These are phyloP conservation scores for Spiromastix sp. DNA, from an alignment of 2,329 filamentous ascomycete genomes.

Conservation along the genomic window DNA sequence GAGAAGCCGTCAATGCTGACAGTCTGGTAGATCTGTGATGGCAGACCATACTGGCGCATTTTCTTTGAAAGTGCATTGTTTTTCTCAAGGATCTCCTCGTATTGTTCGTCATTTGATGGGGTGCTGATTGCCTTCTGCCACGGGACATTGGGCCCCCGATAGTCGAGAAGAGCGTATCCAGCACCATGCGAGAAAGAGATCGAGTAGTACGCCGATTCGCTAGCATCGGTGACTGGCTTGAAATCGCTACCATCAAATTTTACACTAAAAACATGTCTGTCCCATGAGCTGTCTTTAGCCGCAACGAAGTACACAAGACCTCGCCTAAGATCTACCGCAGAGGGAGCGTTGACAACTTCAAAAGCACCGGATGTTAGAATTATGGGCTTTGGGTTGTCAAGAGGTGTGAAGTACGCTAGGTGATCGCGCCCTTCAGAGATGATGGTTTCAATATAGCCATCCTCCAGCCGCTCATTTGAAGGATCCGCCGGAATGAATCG, in stretches of 20 bases:
- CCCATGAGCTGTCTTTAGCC: slow-evolving; percentile 76
- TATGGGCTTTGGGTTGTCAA: slow-evolving; percentile 71
- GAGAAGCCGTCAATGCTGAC: slow-evolving; percentile 73
- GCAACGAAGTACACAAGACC: slow-evolving; percentile 87
- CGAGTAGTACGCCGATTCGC: slow-evolving; percentile 64
- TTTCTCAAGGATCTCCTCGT: slow-evolving; percentile 64
- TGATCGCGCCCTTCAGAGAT: slow-evolving; percentile 83
- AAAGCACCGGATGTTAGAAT: slow-evolving; percentile 78
- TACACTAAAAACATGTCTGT: slow-evolving; percentile 87
- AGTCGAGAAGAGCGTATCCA: slow-evolving; percentile 74
- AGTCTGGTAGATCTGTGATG: slow-evolving; percentile 70
- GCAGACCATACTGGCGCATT: slow-evolving; percentile 68
- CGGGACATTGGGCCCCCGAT: slow-evolving; percentile 74
- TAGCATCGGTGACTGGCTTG: slow-evolving; percentile 62
- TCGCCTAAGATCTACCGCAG: slow-evolving; percentile 70
- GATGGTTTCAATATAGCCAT: slow-evolving; percentile 88
- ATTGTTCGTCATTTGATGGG: slow-evolving; percentile 49
- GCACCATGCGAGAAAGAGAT: slow-evolving; percentile 76
- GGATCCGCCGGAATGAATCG: slow-evolving; percentile 78
- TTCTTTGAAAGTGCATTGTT: slow-evolving; percentile 61
- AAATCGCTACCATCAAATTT: slow-evolving; percentile 69
- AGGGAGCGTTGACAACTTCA: slow-evolving; percentile 83
- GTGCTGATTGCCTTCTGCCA: slow-evolving; percentile 88
- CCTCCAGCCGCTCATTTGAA: slow-evolving; percentile 60
- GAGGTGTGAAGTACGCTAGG: slow-evolving; percentile 80